These are phyloP conservation scores for Claviceps digitariae DNA, from an alignment of 2,329 filamentous ascomycete species.

Conservation along the genomic window DNA sequence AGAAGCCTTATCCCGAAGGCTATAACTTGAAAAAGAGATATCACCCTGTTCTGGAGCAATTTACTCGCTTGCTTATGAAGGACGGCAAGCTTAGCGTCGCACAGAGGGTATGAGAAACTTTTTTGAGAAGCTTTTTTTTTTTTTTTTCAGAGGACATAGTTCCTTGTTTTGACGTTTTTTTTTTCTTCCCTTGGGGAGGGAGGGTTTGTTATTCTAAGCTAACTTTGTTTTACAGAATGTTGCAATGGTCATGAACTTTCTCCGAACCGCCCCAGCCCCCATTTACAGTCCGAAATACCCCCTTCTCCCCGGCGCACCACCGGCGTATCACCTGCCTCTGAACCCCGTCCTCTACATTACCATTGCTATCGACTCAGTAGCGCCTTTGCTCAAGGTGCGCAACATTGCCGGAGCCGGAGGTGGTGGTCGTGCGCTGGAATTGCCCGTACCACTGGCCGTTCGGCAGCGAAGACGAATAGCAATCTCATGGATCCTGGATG, in stretches of 20 bases:
- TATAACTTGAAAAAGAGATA: constrained; percentile 68
- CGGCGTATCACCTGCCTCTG: constrained; percentile 66
- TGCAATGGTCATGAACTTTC: constrained; percentile 65
- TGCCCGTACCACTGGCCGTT: constrained; percentile 63
- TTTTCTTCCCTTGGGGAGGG: neutral
- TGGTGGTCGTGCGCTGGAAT: constrained; percentile 71
- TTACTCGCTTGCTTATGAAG: constrained; percentile 82
- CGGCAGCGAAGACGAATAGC: constrained; percentile 67
- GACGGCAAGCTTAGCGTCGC: constrained; percentile 82
- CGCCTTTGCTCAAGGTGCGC: constrained; percentile 71
- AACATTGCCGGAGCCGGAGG: constrained; percentile 66
- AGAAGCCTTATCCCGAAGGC: constrained; percentile 46
- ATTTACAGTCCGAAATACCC: constrained; percentile 56
- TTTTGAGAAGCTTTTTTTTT: neutral
- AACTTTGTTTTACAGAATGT: constrained; percentile 49
- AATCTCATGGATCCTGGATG: constrained; percentile 78
- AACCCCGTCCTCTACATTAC: constrained; percentile 84
- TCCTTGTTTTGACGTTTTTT: neutral
- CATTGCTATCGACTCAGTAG: constrained; percentile 82
- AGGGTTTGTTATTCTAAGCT: constrained; percentile 1
- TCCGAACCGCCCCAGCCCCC: constrained; percentile 74
- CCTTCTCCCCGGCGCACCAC: constrained; percentile 63
- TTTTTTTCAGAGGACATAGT: too few species aligned
- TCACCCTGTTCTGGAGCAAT: constrained; percentile 69
- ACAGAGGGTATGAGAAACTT: constrained; percentile 51